Evolutionary conservation across 495 filamentous ascomycete species (phyloP).

Genomic region (Astrothelium macrocarpum): DNA sequence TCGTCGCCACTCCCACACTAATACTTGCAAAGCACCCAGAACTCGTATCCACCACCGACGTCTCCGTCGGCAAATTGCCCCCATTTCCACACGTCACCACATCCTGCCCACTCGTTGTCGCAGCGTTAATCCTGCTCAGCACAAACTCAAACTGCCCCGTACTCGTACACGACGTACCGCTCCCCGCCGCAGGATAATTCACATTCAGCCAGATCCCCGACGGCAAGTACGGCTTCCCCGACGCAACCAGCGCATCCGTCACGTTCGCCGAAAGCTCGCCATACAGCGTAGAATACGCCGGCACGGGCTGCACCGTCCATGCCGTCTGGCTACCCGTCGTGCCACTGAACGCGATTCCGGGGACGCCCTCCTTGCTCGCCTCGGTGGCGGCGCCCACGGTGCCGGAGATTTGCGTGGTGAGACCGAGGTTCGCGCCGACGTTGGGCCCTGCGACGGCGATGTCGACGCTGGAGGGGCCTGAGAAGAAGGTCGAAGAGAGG

Average conservation of each 20-base stretch:
- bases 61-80: constrained; percentile 50
- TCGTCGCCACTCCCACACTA: constrained; percentile 49
- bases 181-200: constrained; percentile 47
- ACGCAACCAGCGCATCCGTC: constrained; percentile 41
- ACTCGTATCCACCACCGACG: constrained; percentile 35
- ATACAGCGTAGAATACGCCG: constrained; percentile 47
- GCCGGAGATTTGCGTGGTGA: constrained; percentile 46
- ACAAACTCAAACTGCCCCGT: constrained; percentile 49
- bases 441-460: constrained; percentile 57
- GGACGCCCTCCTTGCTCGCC: constrained; percentile 47
- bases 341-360: constrained; percentile 56
- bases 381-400: constrained; percentile 54
- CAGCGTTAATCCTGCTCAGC: constrained; percentile 45
- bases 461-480: constrained; percentile 36
- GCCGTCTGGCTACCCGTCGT: constrained; percentile 39
- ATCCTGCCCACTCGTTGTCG: constrained; percentile 27
- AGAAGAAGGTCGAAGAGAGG: constrained; percentile 42
- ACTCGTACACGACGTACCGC: constrained; percentile 36
- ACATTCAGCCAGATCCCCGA: constrained; percentile 53
- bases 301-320: constrained; percentile 39
- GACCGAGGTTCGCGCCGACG: constrained; percentile 50
- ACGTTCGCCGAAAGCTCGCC: constrained; percentile 50
- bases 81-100: constrained; percentile 44
- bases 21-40: constrained; percentile 50
- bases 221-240: constrained; percentile 53